Percentiles rank a stretch among this genome's conserved stretches.
Evolutionary conservation across 2,329 filamentous ascomycete genomes (phyloP).

Genomic region (Apiospora saccharicola): DNA sequence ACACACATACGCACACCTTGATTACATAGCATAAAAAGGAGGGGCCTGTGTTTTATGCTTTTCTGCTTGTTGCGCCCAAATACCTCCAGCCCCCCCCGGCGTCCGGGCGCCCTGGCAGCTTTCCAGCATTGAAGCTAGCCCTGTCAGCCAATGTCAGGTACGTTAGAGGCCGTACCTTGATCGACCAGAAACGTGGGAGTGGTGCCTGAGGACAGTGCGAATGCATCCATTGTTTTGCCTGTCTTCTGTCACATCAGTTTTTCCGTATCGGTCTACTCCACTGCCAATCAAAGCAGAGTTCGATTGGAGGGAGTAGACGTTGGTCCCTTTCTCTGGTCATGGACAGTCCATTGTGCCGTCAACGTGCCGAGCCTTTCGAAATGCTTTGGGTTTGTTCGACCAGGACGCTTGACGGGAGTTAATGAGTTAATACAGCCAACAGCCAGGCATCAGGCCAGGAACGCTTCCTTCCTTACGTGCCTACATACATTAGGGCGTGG

Average conservation of each 20-base stretch:
- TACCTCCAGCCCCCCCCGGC: not conserved
- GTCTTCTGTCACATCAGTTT: not conserved
- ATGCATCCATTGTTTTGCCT: not conserved
- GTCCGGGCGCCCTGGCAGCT: not conserved
- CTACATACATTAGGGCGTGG: not conserved
- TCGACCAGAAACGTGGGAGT: conserved; percentile 8
- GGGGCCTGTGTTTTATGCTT: conserved; percentile 12
- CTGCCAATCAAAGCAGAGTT: conserved; percentile 14
- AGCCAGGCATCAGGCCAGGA: conserved; percentile 17
- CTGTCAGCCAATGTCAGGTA: conserved; percentile 19
- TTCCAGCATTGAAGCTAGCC: not conserved
- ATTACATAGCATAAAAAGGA: not conserved
- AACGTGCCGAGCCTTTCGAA: conserved; percentile 20
- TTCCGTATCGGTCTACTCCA: conserved; percentile 13
- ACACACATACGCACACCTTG: not conserved
- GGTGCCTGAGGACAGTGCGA: conserved; percentile 12
- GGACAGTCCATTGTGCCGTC: conserved; percentile 6
- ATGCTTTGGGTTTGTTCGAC: conserved; percentile 20
- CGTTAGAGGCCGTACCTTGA: conserved; percentile 2
- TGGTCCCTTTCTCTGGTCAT: conserved; percentile 3
- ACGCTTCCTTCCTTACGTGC: not conserved
- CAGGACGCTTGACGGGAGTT: conserved; percentile 14
- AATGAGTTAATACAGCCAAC: conserved; percentile 22
- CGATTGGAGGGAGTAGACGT: conserved; percentile 11
- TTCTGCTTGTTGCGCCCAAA: conserved; percentile 2